Conservation (phyloP, 2,329 filamentous ascomycete species). For the Paracoccidioides brasiliensis region DNA sequence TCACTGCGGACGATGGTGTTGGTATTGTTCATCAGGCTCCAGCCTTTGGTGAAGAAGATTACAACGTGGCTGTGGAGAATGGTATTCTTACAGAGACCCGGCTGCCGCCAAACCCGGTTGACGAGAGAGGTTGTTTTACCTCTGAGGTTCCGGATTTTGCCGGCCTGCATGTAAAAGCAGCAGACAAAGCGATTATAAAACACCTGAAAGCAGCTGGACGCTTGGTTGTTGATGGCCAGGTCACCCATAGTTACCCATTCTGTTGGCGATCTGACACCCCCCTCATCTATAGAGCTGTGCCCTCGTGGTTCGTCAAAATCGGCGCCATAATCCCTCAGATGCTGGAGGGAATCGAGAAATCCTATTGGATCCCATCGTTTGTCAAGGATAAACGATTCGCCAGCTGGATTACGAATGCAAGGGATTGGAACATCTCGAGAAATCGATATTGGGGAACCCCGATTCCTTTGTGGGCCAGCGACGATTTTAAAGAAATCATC, state of each 20-base stretch:
- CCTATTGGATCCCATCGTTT: conserved; percentile 81
- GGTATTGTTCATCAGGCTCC: conserved; percentile 91
- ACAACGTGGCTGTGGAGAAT: conserved; percentile 61
- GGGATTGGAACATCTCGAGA: conserved; percentile 89
- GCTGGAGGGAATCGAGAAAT: conserved; percentile 77
- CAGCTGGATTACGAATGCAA: conserved; percentile 81
- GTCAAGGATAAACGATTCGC: conserved; percentile 87
- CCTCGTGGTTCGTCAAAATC: conserved; percentile 90
- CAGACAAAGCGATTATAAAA: conserved; percentile 89
- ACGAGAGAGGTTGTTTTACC: conserved; percentile 70
- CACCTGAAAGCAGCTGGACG: conserved; percentile 64
- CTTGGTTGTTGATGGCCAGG: conserved; percentile 70
- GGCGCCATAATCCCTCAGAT: conserved; percentile 71
- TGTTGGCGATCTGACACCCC: conserved; percentile 93
- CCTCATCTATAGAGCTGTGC: conserved; percentile 81
- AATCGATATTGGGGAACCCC: conserved; percentile 95
- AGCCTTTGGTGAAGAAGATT: conserved; percentile 93
- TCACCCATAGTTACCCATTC: conserved; percentile 86
- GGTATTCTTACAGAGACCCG: conserved; percentile 67
- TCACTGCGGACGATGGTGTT: conserved; percentile 79
- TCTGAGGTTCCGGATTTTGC: conserved; percentile 64
- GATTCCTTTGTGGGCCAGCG: conserved; percentile 81
- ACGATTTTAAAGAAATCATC: conserved; percentile 74
- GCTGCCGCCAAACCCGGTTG: conserved; percentile 80
- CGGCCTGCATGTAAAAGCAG: conserved; percentile 80